A percentile compares a stretch with the other conserved stretches of the same genome.
These are phyloP conservation scores for Starmerella stigmatis DNA, from an alignment of 805 yeast species.

Conservation along the genomic window DNA sequence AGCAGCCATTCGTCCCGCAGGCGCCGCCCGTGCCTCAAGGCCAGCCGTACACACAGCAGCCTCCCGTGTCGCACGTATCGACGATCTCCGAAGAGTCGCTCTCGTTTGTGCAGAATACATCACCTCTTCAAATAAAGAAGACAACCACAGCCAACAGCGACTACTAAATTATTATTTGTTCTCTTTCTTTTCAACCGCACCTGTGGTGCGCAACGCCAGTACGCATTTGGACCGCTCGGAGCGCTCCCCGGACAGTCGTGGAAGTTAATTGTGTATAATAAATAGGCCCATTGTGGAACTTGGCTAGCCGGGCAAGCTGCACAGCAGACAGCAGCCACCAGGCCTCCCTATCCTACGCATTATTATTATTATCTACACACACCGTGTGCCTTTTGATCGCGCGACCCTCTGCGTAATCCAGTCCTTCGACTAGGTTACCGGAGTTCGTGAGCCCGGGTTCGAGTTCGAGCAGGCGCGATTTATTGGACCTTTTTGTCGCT, in stretches of 20 bases:
- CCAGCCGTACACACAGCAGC: too few relatives aligned
- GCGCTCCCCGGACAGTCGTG: too few relatives aligned
- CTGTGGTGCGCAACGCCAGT: too few relatives aligned
- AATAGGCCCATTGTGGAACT: too few relatives aligned
- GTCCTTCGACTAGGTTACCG: constrained; percentile 4
- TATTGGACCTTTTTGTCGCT: neutral
- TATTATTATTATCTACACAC: neutral
- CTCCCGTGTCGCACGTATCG: neutral
- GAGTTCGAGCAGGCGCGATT: neutral
- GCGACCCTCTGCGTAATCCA: too few relatives aligned
- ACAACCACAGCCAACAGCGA: neutral
- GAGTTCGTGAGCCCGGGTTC: neutral
- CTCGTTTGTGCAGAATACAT: constrained; percentile 4
- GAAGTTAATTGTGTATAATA: too few relatives aligned
- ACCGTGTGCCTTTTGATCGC: too few relatives aligned
- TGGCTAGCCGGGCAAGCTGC: too few relatives aligned
- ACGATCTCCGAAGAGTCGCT: constrained; percentile 5
- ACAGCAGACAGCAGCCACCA: too few relatives aligned
- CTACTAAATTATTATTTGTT: neutral
- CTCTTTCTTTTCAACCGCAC: too few relatives aligned
- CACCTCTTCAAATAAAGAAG: constrained; percentile 3
- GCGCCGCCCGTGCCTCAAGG: neutral
- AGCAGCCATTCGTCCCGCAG: neutral
- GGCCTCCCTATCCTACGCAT: too few relatives aligned
- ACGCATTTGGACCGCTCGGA: too few relatives aligned